A percentile compares a stretch with the other conserved stretches of the same genome.
These are phyloP conservation scores for Neurospora sp. DNA, from an alignment of 495 filamentous ascomycete species.

Conservation along the genomic window DNA sequence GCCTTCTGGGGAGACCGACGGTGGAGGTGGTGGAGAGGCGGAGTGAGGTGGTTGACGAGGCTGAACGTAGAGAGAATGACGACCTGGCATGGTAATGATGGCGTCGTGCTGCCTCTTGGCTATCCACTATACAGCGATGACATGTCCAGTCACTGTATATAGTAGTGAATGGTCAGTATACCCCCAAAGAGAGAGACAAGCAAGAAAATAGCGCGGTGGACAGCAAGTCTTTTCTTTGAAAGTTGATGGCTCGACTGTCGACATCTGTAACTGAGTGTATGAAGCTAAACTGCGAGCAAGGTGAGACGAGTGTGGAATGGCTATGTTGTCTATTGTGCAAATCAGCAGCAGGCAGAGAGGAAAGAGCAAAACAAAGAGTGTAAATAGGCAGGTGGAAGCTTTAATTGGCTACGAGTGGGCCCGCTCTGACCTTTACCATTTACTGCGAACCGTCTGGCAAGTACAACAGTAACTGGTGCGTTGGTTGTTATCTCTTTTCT, in stretches of 20 bases:
- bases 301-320: background rate
- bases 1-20: background rate
- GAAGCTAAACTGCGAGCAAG: background rate
- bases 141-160: background rate
- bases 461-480: slow-evolving; percentile 1
- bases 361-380: background rate
- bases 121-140: background rate
- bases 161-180: background rate
- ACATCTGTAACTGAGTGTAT: background rate
- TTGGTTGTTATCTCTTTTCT: slow-evolving; percentile 9
- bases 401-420: background rate
- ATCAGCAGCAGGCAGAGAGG: background rate
- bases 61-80: background rate
- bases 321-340: background rate
- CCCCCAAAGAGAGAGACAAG: background rate
- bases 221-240: background rate
- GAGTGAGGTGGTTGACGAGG: background rate
- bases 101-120: background rate
- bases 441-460: background rate
- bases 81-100: background rate
- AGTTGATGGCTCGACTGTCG: background rate
- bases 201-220: background rate
- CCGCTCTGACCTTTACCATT: background rate
- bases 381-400: background rate
- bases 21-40: background rate